A percentile compares a stretch with the other conserved stretches of the same genome.
Evolutionary conservation across 1,284 basidiomycete genomes (phyloP).

Genomic region (Trichosporon ovoides): DNA sequence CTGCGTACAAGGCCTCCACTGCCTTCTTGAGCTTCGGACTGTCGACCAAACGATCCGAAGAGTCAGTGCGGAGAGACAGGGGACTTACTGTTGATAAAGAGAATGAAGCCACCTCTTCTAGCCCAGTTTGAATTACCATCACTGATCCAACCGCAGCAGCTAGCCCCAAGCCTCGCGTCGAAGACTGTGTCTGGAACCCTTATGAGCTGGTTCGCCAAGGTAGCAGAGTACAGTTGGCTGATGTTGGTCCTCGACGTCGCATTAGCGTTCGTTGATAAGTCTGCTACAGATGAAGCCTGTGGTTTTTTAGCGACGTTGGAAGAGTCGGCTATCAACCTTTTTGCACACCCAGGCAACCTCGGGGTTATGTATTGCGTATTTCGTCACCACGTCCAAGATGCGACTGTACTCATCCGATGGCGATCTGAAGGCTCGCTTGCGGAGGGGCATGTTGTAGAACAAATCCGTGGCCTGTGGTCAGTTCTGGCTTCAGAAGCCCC

Average conservation of each 20-base stretch:
- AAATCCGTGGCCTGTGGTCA: conserved; percentile 75
- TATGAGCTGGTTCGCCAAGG: conserved; percentile 75
- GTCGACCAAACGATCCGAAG: conserved; percentile 86
- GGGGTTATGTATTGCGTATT: conserved; percentile 90
- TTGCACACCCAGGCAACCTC: conserved; percentile 83
- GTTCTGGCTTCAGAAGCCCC: background rate
- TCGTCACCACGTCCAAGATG: conserved; percentile 87
- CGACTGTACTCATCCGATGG: conserved; percentile 87
- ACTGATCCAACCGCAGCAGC: conserved; percentile 69
- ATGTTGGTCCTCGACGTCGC: conserved; percentile 70
- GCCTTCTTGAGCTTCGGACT: conserved; percentile 80
- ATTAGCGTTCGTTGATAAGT: conserved; percentile 72
- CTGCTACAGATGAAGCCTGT: conserved; percentile 65
- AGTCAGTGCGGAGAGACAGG: background rate
- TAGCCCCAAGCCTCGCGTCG: conserved; percentile 52
- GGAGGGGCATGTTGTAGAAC: conserved; percentile 90
- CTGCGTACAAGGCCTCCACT: conserved; percentile 77
- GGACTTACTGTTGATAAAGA: conserved; percentile 93
- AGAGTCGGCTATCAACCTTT: conserved; percentile 56
- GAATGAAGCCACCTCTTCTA: conserved; percentile 64
- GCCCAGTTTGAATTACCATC: conserved; percentile 86
- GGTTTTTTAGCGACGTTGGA: conserved; percentile 50
- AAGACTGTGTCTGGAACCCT: conserved; percentile 51
- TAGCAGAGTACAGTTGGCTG: conserved; percentile 71
- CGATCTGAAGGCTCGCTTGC: conserved; percentile 77